phyloP scores from a whole-genome alignment of 163 green algal genomes.

The Picocystis sp. region DNA sequence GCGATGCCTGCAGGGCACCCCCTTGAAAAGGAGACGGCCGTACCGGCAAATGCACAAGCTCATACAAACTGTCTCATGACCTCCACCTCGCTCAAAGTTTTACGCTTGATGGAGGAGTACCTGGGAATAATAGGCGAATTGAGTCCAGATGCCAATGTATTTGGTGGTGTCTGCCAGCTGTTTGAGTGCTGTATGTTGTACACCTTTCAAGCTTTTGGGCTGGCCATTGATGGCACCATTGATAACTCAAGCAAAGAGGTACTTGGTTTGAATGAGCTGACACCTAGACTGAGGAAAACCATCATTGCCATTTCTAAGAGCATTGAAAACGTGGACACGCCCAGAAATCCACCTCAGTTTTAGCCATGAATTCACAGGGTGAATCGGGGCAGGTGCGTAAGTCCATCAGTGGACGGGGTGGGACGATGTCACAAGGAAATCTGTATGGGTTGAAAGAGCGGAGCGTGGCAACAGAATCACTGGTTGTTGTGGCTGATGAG shows the following conservation, averaged over 20 bases:
- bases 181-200: conserved; percentile 5
- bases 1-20: not conserved
- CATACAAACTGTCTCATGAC: not conserved
- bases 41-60: not conserved
- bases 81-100: not conserved
- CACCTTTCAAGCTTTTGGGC: conserved; percentile 10
- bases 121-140: no score
- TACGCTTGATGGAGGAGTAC: no score
- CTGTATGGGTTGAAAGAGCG: conserved; percentile 15
- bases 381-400: no score
- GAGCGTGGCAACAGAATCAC: conserved; percentile 4
- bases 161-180: not conserved
- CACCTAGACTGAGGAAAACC: conserved; percentile 17
- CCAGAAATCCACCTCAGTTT: no score
- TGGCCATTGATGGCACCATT: not conserved
- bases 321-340: conserved; percentile 3
- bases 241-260: no score
- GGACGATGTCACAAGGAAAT: conserved; percentile 1
- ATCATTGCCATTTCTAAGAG: conserved; percentile 9
- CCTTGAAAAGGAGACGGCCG: not conserved
- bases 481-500: conserved; percentile 6
- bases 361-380: no score
- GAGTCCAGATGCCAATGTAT: no score
- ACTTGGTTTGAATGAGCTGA: conserved; percentile 5
- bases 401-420: no score